A percentile compares a stretch with the other conserved stretches of the same genome.
Evolutionary conservation across 495 filamentous ascomycete genomes (phyloP).

Genomic region (Xylaria scruposa): DNA sequence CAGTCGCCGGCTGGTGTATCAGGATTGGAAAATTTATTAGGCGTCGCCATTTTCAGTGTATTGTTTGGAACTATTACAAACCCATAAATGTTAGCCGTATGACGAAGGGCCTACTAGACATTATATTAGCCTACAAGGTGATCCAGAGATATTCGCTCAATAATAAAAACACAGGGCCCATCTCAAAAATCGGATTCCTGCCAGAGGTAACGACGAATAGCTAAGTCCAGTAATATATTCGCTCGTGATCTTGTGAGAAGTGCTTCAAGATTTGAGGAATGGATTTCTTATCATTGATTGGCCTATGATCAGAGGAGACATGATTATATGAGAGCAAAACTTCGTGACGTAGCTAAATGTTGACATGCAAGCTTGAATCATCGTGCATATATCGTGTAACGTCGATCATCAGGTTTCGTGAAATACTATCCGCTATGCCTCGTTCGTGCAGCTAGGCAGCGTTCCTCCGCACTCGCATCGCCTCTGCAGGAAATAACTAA

Average conservation of each 20-base stretch:
- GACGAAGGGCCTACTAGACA: background rate
- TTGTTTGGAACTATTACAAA: background rate
- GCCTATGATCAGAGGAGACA: background rate
- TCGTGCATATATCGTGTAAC: background rate
- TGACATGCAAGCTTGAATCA: background rate
- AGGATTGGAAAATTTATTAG: conserved; percentile 8
- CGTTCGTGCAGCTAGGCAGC: background rate
- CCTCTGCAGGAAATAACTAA: background rate
- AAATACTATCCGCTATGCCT: background rate
- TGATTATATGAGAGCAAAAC: background rate
- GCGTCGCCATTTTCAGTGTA: background rate
- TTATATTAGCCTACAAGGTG: background rate
- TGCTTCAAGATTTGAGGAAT: background rate
- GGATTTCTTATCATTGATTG: background rate
- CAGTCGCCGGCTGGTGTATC: background rate
- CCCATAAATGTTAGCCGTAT: background rate
- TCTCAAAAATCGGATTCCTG: background rate
- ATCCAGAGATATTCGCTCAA: background rate
- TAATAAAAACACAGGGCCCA: background rate
- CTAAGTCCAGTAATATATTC: background rate
- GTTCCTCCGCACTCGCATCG: background rate
- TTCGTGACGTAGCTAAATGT: background rate
- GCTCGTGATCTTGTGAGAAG: background rate
- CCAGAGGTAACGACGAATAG: background rate
- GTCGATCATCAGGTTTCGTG: background rate